These are phyloP conservation scores for Komagataella mondaviorum DNA, from an alignment of 805 yeast genomes.

Conservation along the genomic window DNA sequence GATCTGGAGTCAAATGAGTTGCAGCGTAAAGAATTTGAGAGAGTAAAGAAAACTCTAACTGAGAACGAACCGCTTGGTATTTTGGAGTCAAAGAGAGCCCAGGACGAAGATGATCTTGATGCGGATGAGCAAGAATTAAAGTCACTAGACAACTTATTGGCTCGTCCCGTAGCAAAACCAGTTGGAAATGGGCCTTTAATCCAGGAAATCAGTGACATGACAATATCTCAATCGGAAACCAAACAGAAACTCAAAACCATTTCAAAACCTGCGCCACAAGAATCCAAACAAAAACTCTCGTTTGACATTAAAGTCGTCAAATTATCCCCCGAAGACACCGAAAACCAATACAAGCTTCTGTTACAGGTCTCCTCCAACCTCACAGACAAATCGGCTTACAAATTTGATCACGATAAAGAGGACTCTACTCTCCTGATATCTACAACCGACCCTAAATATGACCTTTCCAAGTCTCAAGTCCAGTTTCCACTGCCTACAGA, in stretches of 20 bases:
- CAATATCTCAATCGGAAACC: conserved; percentile 1
- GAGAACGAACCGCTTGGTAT: conserved; percentile 28
- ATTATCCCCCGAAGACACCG: conserved; percentile 13
- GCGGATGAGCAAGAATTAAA: conserved; percentile 1
- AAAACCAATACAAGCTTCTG: conserved; percentile 7
- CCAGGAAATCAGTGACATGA: conserved; percentile 33
- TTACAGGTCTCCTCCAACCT: conserved; percentile 15
- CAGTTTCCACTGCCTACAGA: conserved; percentile 20
- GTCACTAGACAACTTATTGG: conserved; percentile 4
- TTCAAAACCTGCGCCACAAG: background rate
- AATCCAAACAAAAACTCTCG: conserved; percentile 8
- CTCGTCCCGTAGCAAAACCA: conserved; percentile 1
- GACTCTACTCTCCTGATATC: conserved; percentile 18
- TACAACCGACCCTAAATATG: conserved; percentile 12
- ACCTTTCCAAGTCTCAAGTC: conserved; percentile 11
- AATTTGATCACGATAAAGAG: conserved; percentile 13
- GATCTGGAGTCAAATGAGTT: conserved; percentile 28
- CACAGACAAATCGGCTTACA: conserved; percentile 19
- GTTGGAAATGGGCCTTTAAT: conserved; percentile 28
- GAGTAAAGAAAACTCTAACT: conserved; percentile 16
- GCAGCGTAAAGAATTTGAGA: conserved; percentile 18
- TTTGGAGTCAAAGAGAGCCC: conserved; percentile 22
- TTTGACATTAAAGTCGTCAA: conserved; percentile 6
- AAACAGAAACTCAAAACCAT: background rate
- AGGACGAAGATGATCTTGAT: conserved; percentile 8